Evolutionary conservation across 306 rosid species (phyloP).

Genomic region (Quercus berberidifolia): DNA sequence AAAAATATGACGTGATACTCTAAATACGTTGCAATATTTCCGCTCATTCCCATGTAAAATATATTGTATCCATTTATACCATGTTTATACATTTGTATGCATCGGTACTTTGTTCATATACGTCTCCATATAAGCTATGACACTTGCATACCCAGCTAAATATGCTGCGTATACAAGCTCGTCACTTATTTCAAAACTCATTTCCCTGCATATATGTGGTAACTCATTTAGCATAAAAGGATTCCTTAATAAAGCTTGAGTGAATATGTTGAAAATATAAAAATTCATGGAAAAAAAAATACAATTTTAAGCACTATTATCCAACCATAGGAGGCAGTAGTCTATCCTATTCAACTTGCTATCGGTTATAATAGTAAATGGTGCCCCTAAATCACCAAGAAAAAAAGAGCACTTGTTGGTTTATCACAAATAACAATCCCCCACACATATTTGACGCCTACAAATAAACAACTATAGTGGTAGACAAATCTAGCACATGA

Average conservation of each 20-base stretch:
- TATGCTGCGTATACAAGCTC: too few species aligned
- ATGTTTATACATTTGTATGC: too few species aligned
- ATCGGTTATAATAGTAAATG: neutral
- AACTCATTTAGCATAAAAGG: neutral
- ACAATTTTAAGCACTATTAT: neutral
- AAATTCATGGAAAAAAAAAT: neutral
- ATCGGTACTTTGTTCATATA: too few species aligned
- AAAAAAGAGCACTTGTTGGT: neutral
- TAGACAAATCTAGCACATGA: conserved; percentile 13
- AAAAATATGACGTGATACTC: too few species aligned
- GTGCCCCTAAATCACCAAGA: neutral
- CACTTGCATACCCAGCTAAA: too few species aligned
- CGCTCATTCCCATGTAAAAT: too few species aligned
- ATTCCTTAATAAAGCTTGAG: too few species aligned
- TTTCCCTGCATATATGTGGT: too few species aligned
- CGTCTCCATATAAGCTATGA: too few species aligned
- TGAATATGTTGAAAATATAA: neutral
- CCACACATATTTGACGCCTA: neutral
- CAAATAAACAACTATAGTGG: neutral
- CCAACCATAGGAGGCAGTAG: neutral
- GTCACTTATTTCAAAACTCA: too few species aligned
- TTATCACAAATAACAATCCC: neutral
- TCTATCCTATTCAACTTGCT: neutral
- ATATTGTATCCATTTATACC: too few species aligned
- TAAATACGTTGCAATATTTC: too few species aligned